Evolutionary conservation across 2,329 filamentous ascomycete genomes (phyloP), one percentile per base, ranked within the genome.

Genomic region (Pseudovirgaria hyperparasitica): DNA sequence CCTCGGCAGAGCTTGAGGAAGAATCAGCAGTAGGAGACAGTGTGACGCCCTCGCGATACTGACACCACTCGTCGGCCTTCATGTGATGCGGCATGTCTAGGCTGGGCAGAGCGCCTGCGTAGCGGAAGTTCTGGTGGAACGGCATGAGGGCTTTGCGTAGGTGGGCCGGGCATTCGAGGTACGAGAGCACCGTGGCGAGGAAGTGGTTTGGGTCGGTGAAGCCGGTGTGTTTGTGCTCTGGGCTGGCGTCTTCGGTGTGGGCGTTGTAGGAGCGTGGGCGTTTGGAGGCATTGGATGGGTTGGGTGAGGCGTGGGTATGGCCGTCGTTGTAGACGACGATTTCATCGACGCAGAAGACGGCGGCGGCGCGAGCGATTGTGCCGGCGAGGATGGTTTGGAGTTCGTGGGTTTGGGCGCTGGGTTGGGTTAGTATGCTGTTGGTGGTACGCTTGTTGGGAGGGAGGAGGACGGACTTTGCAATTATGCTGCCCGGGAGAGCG

Each of bases 31-130:
- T 23, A 26, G 16, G 15, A 22, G 9, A 12, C 2, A 76, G 43
- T 1, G 77, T 74, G 15, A 87, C 71, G 5, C 82, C 84, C 46
- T 92, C 84, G 13, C 82, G 72, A 47, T 82, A 92, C 10, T 70
- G 68, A 36, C 82, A 73, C 73, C 77, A 85, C 44, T 92, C 82
- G 28, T 77, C 70, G 9, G 69, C 66, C 36, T 79, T 68, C 6
- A 85, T 64, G 52, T 92, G 84, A 49, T 87, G 81, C 10, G 84
- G 84, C 67, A 90, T 82, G 48, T 92, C 84, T 30, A 92, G 59
- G 43, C 71, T 81, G 0, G 80, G 80, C 16, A 92, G 58, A 20
- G 76, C 64, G 6, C 81, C 82, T 20, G 80, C 81, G 9, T 72
- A 71, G 20, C 71, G 64, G 22, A 92, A 62, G 46, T 92, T 86